Evolutionary conservation across 1,284 basidiomycete species (phyloP).

Genomic region (Sanghuangporus baumii): DNA sequence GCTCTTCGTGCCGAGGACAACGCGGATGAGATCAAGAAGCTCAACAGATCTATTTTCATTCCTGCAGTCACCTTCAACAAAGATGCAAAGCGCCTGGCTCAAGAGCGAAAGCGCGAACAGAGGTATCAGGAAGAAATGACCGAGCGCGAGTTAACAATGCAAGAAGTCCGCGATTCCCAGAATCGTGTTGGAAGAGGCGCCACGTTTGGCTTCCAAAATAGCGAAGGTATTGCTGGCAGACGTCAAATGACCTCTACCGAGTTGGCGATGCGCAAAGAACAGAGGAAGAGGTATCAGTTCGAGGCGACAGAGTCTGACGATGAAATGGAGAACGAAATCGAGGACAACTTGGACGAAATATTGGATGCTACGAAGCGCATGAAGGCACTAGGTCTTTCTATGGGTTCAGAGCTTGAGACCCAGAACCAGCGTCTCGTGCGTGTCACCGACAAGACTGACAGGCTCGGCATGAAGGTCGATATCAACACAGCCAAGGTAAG

Average conservation of each 20-base stretch:
- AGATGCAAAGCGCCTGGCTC: constrained; percentile 83
- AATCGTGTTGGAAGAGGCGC: constrained; percentile 77
- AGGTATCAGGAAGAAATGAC: constrained; percentile 88
- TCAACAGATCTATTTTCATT: constrained; percentile 94
- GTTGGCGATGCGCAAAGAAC: constrained; percentile 51
- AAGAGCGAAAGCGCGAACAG: constrained; percentile 83
- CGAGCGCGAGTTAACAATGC: constrained; percentile 81
- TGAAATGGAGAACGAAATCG: constrained; percentile 88
- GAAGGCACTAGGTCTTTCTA: constrained; percentile 79
- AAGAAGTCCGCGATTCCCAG: constrained; percentile 84
- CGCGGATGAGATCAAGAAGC: constrained; percentile 88
- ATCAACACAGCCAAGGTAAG: constrained; percentile 67
- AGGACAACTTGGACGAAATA: constrained; percentile 90
- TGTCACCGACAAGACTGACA: constrained; percentile 65
- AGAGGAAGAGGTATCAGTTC: constrained; percentile 86
- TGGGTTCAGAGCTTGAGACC: constrained; percentile 75
- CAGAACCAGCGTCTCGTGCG: constrained; percentile 71
- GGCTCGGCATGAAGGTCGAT: constrained; percentile 57
- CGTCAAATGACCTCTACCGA: constrained; percentile 46
- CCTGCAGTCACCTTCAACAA: constrained; percentile 90
- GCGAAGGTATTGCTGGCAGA: constrained; percentile 38
- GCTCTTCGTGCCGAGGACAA: constrained; percentile 88
- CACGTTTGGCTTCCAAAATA: constrained; percentile 52
- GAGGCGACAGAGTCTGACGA: constrained; percentile 96
- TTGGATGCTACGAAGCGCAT: constrained; percentile 75